Base-by-base conservation (phyloP, 345 rosid genomes). In the Salix dunnii region DNA sequence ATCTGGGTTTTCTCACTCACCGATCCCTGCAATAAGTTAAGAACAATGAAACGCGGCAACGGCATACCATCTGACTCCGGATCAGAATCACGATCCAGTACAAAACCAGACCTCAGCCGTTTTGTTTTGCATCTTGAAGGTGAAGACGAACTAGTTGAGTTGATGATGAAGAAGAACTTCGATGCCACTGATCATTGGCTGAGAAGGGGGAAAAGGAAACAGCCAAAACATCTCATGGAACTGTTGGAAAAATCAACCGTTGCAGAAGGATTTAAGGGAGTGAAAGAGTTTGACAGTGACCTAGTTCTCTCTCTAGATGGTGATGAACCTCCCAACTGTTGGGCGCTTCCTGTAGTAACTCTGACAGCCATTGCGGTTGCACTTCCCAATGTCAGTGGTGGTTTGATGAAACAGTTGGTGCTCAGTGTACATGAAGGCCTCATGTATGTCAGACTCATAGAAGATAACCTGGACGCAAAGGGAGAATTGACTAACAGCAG, bases 71-170 rank as follows among this genome's bases (percentile, higher is more conserved):
- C n/a, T 75, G 96, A 86, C 68, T 71, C 86, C 7, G 86, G 78
- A 35, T 74, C 75, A 55, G 82, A 82, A 70, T 77, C 83, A 12
- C 75, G 5, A 70, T 35, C 80, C 2, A 74, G 79, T 77, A 53
- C 68, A 1, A 86, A 80, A 80, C 79, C 64, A 4, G 93, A 91
- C 48, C 89, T 95, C 35, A 81, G 90, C 43, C 83, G 82, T 9
- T 96, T 79, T 77, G 98, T 93, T 72, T 70, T 96, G 85, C 87
- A 90, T 81, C 94, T 96, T 49, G 97, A 96, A 88, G 98, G 94
- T 6, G 99, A 96, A 85, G 84, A 86, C 16, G 85, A 84, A 61
- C 84, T 93, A 43, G 91, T 90, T 69, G 78, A 85, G 9, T 2
- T 85, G 66, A 91, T 91, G 88, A 83, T 85, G 82, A 79, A 81